Conservation (phyloP, 2,329 filamentous ascomycete genomes). For the Cercospora berteroae region DNA sequence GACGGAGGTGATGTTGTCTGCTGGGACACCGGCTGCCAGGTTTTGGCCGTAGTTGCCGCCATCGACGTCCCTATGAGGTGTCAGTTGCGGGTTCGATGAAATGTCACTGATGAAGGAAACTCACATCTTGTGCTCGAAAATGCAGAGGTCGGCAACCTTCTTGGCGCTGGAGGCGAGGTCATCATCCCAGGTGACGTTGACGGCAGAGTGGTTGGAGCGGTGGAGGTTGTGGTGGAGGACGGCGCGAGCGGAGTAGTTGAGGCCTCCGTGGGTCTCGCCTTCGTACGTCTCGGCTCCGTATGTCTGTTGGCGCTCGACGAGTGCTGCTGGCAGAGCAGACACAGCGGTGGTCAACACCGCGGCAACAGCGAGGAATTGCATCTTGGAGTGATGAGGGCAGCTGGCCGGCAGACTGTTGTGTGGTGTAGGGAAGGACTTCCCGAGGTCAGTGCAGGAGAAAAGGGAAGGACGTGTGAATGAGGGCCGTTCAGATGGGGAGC, state of each 20-base stretch:
- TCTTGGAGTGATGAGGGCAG: background rate
- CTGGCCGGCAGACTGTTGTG: background rate
- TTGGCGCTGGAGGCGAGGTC: slow-evolving; percentile 63
- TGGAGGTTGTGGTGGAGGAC: slow-evolving; percentile 23
- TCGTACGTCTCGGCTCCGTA: background rate
- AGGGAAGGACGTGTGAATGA: background rate
- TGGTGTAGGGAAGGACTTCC: background rate
- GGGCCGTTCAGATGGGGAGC: background rate
- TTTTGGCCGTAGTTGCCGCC: slow-evolving; percentile 81
- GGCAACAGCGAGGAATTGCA: slow-evolving; percentile 10
- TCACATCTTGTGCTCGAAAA: slow-evolving; percentile 73
- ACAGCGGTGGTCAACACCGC: slow-evolving; percentile 1
- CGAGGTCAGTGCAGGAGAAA: background rate
- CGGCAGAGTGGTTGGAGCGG: slow-evolving; percentile 21
- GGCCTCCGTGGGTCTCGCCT: background rate
- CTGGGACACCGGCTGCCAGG: slow-evolving; percentile 66
- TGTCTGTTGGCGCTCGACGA: background rate
- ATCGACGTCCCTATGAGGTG: slow-evolving; percentile 37
- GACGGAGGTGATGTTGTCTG: slow-evolving; percentile 59
- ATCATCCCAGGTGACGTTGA: slow-evolving; percentile 63
- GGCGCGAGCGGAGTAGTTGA: slow-evolving; percentile 6
- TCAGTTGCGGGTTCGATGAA: background rate
- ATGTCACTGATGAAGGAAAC: background rate
- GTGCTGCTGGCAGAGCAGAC: slow-evolving; percentile 5
- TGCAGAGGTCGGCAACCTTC: slow-evolving; percentile 62